Conservation (phyloP, 2,329 filamentous ascomycete species). For the Xylariales sp. region DNA sequence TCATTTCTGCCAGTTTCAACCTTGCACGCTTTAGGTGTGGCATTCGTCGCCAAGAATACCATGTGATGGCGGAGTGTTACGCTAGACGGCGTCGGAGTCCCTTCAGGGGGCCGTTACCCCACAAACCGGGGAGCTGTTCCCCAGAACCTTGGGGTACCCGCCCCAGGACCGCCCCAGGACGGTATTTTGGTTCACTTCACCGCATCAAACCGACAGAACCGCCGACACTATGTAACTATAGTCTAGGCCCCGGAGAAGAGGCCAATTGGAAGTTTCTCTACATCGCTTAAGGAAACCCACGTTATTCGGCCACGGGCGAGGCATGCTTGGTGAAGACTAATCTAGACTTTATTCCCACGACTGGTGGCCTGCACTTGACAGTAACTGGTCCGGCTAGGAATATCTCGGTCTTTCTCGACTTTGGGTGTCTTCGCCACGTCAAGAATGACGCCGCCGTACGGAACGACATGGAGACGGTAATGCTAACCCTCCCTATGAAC, state of each 20-base stretch:
- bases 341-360: too few relatives aligned
- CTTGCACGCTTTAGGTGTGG: conserved; percentile 5
- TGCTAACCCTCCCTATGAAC: too few relatives aligned
- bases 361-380: too few relatives aligned
- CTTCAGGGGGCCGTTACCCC: conserved; percentile 2
- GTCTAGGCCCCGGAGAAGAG: neutral
- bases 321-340: too few relatives aligned
- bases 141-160: too few relatives aligned
- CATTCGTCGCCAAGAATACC: conserved; percentile 3
- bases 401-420: too few relatives aligned
- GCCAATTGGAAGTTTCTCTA: neutral
- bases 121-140: conserved; percentile 6
- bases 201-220: conserved; percentile 6
- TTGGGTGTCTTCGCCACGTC: too few relatives aligned
- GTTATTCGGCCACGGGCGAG: too few relatives aligned
- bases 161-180: conserved; percentile 3
- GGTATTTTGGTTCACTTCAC: conserved; percentile 1
- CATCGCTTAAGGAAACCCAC: neutral
- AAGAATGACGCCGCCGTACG: too few relatives aligned
- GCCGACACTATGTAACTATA: conserved; percentile 1
- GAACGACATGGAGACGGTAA: too few relatives aligned
- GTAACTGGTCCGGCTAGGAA: too few relatives aligned
- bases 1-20: too few relatives aligned
- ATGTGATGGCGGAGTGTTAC: neutral
- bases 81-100: conserved; percentile 2